Evolutionary conservation across 2,329 filamentous ascomycete genomes (phyloP).

Genomic region (Fusarium globosum): DNA sequence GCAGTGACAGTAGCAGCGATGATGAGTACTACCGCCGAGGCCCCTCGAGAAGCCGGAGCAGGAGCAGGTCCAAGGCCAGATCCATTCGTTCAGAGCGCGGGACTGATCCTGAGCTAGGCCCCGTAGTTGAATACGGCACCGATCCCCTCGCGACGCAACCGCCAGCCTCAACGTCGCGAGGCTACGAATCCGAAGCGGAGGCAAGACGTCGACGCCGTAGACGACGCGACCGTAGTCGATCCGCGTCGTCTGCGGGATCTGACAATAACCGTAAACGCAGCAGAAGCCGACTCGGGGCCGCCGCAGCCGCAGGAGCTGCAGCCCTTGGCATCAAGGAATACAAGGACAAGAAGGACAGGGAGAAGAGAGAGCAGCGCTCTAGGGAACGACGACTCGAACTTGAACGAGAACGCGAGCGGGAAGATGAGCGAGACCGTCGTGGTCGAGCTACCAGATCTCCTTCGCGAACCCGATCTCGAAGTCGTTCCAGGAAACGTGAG

Average conservation of each 20-base stretch:
- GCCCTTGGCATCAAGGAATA: conserved; percentile 73
- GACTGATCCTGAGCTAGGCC: conserved; percentile 74
- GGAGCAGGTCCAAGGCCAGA: conserved; percentile 65
- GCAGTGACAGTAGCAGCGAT: conserved; percentile 49
- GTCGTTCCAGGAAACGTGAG: conserved; percentile 47
- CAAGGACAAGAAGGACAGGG: conserved; percentile 56
- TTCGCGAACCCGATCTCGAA: conserved; percentile 33
- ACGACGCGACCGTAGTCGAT: conserved; percentile 52
- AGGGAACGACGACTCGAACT: conserved; percentile 47
- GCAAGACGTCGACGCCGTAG: conserved; percentile 55
- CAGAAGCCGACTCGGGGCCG: conserved; percentile 64
- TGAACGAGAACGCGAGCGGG: conserved; percentile 37
- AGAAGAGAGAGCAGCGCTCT: conserved; percentile 51
- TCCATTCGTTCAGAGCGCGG: conserved; percentile 62
- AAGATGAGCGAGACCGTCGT: conserved; percentile 33
- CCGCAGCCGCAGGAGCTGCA: conserved; percentile 69
- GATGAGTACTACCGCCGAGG: conserved; percentile 51
- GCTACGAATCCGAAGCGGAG: conserved; percentile 62
- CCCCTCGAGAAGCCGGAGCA: conserved; percentile 51
- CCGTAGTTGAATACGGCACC: conserved; percentile 72
- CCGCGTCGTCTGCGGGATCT: conserved; percentile 48
- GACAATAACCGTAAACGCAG: conserved; percentile 60
- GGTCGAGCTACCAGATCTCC: conserved; percentile 47
- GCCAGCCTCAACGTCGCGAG: conserved; percentile 50
- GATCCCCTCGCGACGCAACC: conserved; percentile 63